Percentiles rank a stretch among this genome's conserved stretches.
These are phyloP conservation scores for Teunomyces cretensis DNA, from an alignment of 805 yeast genomes.

Conservation along the genomic window DNA sequence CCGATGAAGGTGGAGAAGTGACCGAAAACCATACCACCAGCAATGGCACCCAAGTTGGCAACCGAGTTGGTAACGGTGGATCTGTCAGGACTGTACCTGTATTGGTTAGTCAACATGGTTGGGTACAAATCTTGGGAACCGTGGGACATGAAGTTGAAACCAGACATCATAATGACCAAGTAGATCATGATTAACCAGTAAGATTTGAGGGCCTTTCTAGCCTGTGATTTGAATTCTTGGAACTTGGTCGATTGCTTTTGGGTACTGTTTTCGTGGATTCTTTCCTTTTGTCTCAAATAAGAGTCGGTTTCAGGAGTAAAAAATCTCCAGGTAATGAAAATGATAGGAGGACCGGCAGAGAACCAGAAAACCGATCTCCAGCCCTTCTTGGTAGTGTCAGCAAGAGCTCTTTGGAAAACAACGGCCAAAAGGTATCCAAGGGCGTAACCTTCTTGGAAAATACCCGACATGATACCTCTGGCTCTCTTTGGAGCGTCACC, in stretches of 20 bases:
- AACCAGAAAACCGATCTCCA: constrained; percentile 75
- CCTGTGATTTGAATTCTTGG: constrained; percentile 11
- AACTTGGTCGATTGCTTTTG: constrained; percentile 7
- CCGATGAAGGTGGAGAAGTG: constrained; percentile 38
- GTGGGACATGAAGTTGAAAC: constrained; percentile 42
- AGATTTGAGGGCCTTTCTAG: constrained; percentile 29
- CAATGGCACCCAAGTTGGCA: constrained; percentile 42
- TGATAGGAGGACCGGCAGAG: constrained; percentile 64
- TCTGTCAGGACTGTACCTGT: constrained; percentile 29
- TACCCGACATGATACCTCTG: constrained; percentile 60
- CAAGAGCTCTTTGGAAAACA: constrained; percentile 62
- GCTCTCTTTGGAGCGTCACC: constrained; percentile 62
- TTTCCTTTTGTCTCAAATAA: constrained; percentile 40
- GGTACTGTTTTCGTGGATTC: constrained; percentile 11
- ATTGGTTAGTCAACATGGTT: constrained; percentile 36
- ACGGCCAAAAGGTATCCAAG: constrained; percentile 68
- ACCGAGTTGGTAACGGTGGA: constrained; percentile 42
- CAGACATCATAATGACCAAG: constrained; percentile 48
- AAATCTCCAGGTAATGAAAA: constrained; percentile 58
- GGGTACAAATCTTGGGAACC: constrained; percentile 45
- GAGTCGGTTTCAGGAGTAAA: constrained; percentile 62
- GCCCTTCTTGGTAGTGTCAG: constrained; percentile 46
- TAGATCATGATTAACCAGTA: constrained; percentile 65
- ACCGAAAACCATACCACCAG: constrained; percentile 47
- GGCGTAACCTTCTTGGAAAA: constrained; percentile 81